A percentile compares a stretch with the other conserved stretches of the same genome.
phyloP scores from a whole-genome alignment of 345 rosid genomes.

The Geranium brycei region DNA sequence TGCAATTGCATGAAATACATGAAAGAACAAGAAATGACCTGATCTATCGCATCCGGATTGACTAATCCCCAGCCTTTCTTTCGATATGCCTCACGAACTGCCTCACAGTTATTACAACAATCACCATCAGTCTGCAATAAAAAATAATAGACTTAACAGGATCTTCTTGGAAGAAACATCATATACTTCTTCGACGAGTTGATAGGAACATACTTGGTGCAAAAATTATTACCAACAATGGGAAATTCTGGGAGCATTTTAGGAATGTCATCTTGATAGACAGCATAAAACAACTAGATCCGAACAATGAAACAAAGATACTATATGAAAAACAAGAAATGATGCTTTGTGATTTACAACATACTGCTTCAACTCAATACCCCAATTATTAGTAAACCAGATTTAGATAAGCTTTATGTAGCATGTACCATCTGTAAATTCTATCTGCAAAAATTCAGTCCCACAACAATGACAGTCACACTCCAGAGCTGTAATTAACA shows the following conservation, averaged over 20 bases:
- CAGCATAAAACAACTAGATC: background rate
- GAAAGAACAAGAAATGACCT: conserved; percentile 31
- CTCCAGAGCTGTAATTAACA: too few relatives aligned
- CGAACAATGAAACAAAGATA: background rate
- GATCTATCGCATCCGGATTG: conserved; percentile 73
- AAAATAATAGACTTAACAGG: background rate
- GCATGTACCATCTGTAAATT: background rate
- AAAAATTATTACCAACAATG: background rate
- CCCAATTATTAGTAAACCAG: too few relatives aligned
- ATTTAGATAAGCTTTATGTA: too few relatives aligned
- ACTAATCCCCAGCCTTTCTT: conserved; percentile 89
- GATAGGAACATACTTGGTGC: background rate
- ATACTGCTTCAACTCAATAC: background rate
- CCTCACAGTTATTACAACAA: conserved; percentile 83
- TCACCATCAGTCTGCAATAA: conserved; percentile 53
- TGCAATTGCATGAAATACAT: background rate
- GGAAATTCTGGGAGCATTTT: background rate
- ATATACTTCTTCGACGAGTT: background rate
- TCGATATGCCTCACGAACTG: conserved; percentile 87
- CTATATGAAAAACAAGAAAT: background rate
- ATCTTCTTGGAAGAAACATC: background rate
- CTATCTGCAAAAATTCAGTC: background rate
- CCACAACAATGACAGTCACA: background rate
- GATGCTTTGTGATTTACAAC: background rate
- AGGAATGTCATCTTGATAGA: background rate